phyloP scores from a whole-genome alignment of 2,329 filamentous ascomycete species.

The Graphilbum fragrans region DNA sequence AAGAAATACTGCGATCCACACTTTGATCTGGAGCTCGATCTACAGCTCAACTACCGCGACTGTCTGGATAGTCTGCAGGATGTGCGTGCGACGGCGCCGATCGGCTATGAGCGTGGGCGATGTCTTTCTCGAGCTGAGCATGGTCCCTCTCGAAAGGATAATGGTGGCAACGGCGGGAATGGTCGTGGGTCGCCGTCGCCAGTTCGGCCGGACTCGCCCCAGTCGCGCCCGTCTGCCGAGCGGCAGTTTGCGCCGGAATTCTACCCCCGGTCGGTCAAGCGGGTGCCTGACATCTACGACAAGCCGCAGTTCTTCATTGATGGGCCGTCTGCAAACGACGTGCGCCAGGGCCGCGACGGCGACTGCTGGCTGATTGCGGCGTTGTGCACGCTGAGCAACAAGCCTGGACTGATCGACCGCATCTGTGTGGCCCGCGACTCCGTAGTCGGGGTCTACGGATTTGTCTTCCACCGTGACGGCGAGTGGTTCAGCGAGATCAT shows the following conservation, averaged over 20 bases:
- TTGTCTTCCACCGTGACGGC: constrained; percentile 72
- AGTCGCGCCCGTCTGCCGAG: constrained; percentile 2
- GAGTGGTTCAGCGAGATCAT: constrained; percentile 55
- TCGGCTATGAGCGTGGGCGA: no score
- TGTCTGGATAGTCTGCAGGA: constrained; percentile 26
- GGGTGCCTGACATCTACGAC: constrained; percentile 66
- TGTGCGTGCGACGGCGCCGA: no score
- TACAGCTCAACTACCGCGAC: constrained; percentile 45
- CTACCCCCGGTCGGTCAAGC: constrained; percentile 46
- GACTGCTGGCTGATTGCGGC: constrained; percentile 84
- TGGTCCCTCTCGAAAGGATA: no score
- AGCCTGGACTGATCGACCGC: constrained; percentile 56
- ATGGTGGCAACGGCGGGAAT: no score
- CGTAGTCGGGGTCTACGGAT: constrained; percentile 69
- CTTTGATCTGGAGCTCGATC: constrained; percentile 71
- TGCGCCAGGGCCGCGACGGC: constrained; percentile 65
- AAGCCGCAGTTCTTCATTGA: constrained; percentile 66
- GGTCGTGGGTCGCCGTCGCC: neutral
- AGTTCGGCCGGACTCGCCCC: no score
- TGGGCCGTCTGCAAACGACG: constrained; percentile 63
- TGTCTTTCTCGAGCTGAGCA: no score
- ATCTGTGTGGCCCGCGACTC: constrained; percentile 64
- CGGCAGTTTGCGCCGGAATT: constrained; percentile 20
- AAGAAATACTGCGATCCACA: constrained; percentile 80
- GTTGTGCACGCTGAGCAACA: constrained; percentile 64